Conservation (phyloP, 371 early-diverging fungal genomes). For the Paraphysoderma sedebokerense region DNA sequence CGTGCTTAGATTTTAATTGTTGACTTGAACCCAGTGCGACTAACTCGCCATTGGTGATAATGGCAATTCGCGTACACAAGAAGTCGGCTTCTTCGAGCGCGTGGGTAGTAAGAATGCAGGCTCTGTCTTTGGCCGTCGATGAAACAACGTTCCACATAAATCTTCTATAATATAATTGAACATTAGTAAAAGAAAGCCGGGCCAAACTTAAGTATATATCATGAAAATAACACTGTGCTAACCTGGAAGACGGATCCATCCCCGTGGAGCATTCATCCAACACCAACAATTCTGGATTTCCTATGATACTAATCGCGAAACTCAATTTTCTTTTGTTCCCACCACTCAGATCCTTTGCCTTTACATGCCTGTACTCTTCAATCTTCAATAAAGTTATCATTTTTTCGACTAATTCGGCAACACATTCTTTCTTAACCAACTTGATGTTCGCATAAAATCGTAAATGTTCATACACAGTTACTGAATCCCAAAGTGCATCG, state of each 20-base stretch:
- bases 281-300: constrained; percentile 9
- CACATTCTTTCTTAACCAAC: neutral
- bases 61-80: constrained; percentile 25
- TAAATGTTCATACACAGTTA: neutral
- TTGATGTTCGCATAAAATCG: neutral
- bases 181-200: no score
- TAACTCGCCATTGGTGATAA: constrained; percentile 24
- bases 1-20: no score
- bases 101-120: no score
- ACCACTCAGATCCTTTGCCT: neutral
- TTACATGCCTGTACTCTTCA: no score
- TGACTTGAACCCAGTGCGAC: constrained; percentile 27
- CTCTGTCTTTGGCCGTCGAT: no score
- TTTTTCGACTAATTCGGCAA: neutral
- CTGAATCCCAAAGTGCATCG: neutral
- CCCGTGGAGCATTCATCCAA: constrained; percentile 9
- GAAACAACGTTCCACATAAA: no score
- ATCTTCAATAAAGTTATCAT: neutral
- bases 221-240: no score
- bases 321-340: neutral
- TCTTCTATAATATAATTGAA: no score
- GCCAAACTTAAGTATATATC: no score
- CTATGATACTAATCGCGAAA: neutral
- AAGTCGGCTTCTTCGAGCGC: constrained; percentile 23
- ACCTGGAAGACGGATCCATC: no score